Evolutionary conservation across 805 yeast genomes (phyloP), one percentile per base, ranked within the genome.

Genomic region (Candida germanica): DNA sequence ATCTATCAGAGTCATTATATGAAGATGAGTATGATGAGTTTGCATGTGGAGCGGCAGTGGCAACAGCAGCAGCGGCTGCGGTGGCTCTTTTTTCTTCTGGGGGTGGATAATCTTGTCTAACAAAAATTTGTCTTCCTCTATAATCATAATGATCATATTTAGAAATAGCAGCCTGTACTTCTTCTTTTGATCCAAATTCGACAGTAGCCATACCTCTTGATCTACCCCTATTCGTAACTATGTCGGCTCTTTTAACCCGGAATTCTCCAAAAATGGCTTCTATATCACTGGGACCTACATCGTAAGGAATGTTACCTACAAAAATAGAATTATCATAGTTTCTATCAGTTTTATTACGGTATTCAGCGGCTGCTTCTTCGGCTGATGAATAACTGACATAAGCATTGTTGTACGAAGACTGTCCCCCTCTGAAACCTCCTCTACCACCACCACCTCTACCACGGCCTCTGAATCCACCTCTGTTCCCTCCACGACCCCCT

Each of bases 191-290:
- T 9, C 78, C 66, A 51, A 82, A 89, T 59, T 88, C 96, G 27
- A 88, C 96, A 16, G 95, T 86, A 26, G 89, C 91, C 91, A 83
- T 83, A 44, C 95, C 95, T 62, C 91, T 72, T 53, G 87, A 82
- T 51, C 83, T 83, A 38, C 94, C 94, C 48, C 81, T 77, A 42
- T 77, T 72, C 2, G 81, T 79, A 29, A 87, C 82, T 35, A 89
- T 81, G 57, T 88, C 96, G 3, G 96, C 95, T 45, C 86, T 75
- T 14, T 80, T 71, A 36, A 88, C 83, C 19, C 70, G 74, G 46
- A 59, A 64, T 18, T 59, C 61, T n/a, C 68, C 61, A 58, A 84
- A 84, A 44, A 73, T 68, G 12, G 69, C 79, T 51, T 75, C 76
- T 35, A 84, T 64, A 24, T 81, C 81, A 33, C 65, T 60, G 48